A percentile compares a stretch with the other conserved stretches of the same genome.
Conservation (phyloP, 2,329 filamentous ascomycete genomes). For the Fusarium sp. region DNA sequence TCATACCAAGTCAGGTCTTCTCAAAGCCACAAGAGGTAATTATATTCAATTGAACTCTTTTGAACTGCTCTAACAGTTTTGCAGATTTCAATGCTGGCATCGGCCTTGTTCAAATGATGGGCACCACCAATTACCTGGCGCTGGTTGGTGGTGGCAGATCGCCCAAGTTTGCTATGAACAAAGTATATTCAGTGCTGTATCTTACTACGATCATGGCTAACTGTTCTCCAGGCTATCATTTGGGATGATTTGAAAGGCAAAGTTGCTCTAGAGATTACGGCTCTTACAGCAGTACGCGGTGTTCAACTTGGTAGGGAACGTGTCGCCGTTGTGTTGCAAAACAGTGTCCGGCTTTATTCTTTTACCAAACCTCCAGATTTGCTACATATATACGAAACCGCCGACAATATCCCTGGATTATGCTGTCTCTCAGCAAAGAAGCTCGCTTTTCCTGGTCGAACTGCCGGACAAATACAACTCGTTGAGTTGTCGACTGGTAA, state of each 20-base stretch:
- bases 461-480: slow-evolving; percentile 87
- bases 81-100: slow-evolving; percentile 84
- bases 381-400: slow-evolving; percentile 82
- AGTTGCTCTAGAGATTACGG: slow-evolving; percentile 79
- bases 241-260: slow-evolving; percentile 90
- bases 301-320: slow-evolving; percentile 80
- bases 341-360: slow-evolving; percentile 83
- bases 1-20: slow-evolving; percentile 76
- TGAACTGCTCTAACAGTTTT: slow-evolving; percentile 1
- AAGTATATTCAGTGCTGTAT: slow-evolving; percentile 60
- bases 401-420: slow-evolving; percentile 83
- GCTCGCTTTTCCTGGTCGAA: slow-evolving; percentile 88
- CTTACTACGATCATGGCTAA: background rate
- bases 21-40: slow-evolving; percentile 66
- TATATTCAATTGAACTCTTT: background rate
- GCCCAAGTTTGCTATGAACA: slow-evolving; percentile 88
- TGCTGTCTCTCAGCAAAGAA: slow-evolving; percentile 79
- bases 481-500: slow-evolving; percentile 81
- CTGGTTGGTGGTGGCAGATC: slow-evolving; percentile 88
- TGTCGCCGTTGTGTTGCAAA: slow-evolving; percentile 83
- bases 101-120: slow-evolving; percentile 86
- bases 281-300: slow-evolving; percentile 82
- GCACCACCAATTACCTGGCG: slow-evolving; percentile 85
- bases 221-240: slow-evolving; percentile 73
- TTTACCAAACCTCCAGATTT: slow-evolving; percentile 79